These are phyloP conservation scores for Cadophora malorum DNA, from an alignment of 2,329 filamentous ascomycete genomes.

Conservation along the genomic window DNA sequence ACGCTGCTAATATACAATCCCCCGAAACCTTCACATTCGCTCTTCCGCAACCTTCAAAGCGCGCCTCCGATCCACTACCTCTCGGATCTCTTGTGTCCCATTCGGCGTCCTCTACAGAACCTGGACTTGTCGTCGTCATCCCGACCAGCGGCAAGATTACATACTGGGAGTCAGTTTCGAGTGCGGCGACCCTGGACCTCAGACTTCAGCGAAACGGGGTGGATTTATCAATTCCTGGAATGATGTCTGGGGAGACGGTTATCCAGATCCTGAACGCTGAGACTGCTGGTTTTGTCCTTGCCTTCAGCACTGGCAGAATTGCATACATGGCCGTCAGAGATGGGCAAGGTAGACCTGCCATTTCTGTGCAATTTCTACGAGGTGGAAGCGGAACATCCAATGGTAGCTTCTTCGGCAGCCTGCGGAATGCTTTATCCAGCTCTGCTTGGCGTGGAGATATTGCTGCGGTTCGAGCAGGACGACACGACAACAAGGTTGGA, in stretches of 20 bases:
- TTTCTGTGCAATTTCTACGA: constrained; percentile 79
- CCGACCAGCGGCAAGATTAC: constrained; percentile 83
- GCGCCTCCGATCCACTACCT: constrained; percentile 73
- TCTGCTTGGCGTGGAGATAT: constrained; percentile 77
- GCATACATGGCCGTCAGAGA: constrained; percentile 89
- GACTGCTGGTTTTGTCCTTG: constrained; percentile 81
- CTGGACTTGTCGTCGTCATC: constrained; percentile 86
- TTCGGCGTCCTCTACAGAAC: constrained; percentile 77
- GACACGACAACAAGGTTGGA: constrained; percentile 73
- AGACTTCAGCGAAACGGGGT: constrained; percentile 80
- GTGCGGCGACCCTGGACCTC: constrained; percentile 81
- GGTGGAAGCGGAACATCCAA: constrained; percentile 60
- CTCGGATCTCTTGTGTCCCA: constrained; percentile 83
- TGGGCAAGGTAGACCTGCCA: constrained; percentile 81
- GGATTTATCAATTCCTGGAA: constrained; percentile 73
- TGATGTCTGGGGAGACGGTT: constrained; percentile 80
- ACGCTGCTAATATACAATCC: constrained; percentile 70
- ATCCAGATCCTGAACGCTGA: constrained; percentile 83
- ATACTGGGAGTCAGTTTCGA: constrained; percentile 96
- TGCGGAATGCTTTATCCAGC: constrained; percentile 77
- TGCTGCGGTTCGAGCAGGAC: constrained; percentile 78
- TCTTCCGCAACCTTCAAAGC: constrained; percentile 74
- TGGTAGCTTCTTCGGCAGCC: constrained; percentile 78
- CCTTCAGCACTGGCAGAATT: constrained; percentile 83
- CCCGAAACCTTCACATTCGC: constrained; percentile 82